A percentile compares a stretch with the other conserved stretches of the same genome.
phyloP scores from a whole-genome alignment of 176 grass and related monocot genomes.

The Paspalum vaginatum region DNA sequence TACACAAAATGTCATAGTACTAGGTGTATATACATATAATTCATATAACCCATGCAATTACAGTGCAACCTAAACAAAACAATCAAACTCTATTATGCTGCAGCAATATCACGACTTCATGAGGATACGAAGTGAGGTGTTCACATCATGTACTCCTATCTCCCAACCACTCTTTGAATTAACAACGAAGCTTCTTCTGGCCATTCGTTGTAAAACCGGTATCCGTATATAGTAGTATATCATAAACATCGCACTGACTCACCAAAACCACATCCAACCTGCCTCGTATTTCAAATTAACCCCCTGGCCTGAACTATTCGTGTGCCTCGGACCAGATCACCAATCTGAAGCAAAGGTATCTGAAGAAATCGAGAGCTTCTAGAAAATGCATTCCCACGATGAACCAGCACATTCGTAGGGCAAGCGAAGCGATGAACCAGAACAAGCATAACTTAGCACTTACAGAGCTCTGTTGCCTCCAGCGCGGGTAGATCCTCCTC shows the following conservation, averaged over 20 bases:
- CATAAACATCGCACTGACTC: neutral
- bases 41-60: neutral
- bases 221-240: too few relatives aligned
- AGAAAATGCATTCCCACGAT: neutral
- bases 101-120: neutral
- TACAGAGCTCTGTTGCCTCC: slow-evolving; percentile 35
- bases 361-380: neutral
- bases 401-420: neutral
- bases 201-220: too few relatives aligned
- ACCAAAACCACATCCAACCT: neutral
- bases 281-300: neutral
- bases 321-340: neutral
- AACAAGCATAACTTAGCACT: slow-evolving; percentile 20
- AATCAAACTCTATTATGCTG: neutral
- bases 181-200: neutral
- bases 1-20: neutral
- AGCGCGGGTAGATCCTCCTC: neutral
- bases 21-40: neutral
- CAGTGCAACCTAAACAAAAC: neutral
- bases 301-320: neutral
- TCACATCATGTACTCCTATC: neutral
- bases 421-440: neutral
- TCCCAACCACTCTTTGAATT: neutral
- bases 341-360: neutral
- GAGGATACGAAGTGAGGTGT: neutral